Evolutionary conservation across 345 rosid species (phyloP).

Genomic region (Brassica nigra): DNA sequence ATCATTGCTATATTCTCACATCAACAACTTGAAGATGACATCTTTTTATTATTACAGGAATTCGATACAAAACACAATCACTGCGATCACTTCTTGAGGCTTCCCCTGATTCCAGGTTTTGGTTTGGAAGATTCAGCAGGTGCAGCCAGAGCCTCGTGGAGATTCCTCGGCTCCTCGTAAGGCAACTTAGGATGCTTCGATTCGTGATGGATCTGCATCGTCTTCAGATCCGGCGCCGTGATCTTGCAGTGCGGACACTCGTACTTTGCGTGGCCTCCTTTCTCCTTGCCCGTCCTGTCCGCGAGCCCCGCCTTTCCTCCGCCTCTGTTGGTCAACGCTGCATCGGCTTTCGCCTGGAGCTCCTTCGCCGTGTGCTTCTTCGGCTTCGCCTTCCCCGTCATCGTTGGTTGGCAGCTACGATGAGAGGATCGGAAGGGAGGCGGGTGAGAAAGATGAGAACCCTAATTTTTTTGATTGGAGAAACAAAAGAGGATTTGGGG

Average conservation of each 20-base stretch:
- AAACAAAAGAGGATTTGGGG: no score
- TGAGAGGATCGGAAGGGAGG: no score
- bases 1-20: no score
- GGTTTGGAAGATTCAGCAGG: conserved; percentile 43
- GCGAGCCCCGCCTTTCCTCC: conserved; percentile 91
- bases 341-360: conserved; percentile 82
- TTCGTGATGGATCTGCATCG: conserved; percentile 98
- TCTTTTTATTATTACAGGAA: not conserved
- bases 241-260: conserved; percentile 93
- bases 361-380: conserved; percentile 99
- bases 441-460: not conserved
- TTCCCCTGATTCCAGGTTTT: conserved; percentile 59
- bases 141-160: conserved; percentile 43
- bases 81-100: conserved; percentile 52
- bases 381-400: conserved; percentile 99
- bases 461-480: conserved; percentile 15
- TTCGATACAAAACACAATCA: conserved; percentile 3
- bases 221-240: conserved; percentile 75
- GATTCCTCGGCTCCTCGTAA: conserved; percentile 74
- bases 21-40: no score
- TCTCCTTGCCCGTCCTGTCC: conserved; percentile 71
- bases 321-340: conserved; percentile 89
- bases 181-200: conserved; percentile 85
- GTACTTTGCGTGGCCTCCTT: conserved; percentile 92
- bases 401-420: conserved; percentile 10